Percentiles rank a stretch among this genome's conserved stretches.
Evolutionary conservation across 2,329 filamentous ascomycete genomes (phyloP).

Genomic region (Zasmidium angulare): DNA sequence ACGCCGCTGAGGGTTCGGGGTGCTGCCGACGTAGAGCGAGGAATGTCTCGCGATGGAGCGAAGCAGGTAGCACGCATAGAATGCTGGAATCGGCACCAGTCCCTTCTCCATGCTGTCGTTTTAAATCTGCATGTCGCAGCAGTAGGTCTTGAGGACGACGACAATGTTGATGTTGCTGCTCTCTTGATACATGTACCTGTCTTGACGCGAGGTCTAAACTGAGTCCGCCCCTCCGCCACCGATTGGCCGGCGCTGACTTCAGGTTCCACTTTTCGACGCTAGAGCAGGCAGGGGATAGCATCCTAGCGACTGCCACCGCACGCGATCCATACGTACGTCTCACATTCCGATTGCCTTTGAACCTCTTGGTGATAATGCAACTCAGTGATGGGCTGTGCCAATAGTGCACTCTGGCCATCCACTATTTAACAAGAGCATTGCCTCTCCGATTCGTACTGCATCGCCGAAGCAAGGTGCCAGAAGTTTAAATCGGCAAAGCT

Average conservation of each 20-base stretch:
- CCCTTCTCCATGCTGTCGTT: slow-evolving; percentile 23
- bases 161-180: not conserved
- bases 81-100: slow-evolving; percentile 67
- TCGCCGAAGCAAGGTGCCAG: not conserved
- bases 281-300: not conserved
- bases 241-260: not conserved
- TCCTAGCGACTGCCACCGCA: not conserved
- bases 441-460: not conserved
- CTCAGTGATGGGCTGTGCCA: not conserved
- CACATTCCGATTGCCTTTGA: not conserved
- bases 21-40: slow-evolving; percentile 85
- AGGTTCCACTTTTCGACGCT: not conserved
- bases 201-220: not conserved
- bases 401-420: not conserved
- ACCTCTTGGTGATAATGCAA: not conserved
- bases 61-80: slow-evolving; percentile 92
- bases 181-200: too few species aligned
- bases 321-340: not conserved
- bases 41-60: slow-evolving; percentile 74
- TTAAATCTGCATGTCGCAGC: not conserved
- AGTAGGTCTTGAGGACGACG: not conserved
- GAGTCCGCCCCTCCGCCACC: not conserved
- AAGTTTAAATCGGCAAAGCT: not conserved
- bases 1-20: slow-evolving; percentile 80
- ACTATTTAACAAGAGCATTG: not conserved